Base-by-base conservation (phyloP, 2,329 filamentous ascomycete genomes). In the Ophiostoma triangulosporum region DNA sequence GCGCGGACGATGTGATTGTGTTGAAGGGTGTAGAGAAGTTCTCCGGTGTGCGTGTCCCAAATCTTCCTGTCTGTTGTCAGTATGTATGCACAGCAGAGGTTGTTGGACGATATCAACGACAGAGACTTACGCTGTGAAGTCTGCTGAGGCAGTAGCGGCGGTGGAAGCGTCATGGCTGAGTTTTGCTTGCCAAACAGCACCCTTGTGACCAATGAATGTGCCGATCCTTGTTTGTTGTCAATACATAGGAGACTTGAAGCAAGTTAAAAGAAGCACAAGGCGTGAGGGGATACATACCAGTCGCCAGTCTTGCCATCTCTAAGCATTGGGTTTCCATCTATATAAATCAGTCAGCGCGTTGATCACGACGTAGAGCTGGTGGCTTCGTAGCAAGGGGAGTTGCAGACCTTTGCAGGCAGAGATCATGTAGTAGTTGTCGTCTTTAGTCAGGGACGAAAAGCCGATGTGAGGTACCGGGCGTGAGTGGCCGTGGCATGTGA, bases 281-380 rank as follows among this genome's bases (percentile, higher is more conserved):
- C 35, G 4, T 6, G 8, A 17, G 24, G 43, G 20, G 24, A 9
- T 48, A 60, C 74, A 56, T 73, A 86, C 86, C 90, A 96, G 68
- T 96, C 90, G 56, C 93, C 93, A 48, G 91, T 98, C 57, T 94
- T 79, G 58, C 93, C 93, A 71, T 97, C 88, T 60, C 93, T 87
- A 62, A 98, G 84, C 90, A 97, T 97, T 50, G 93, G 93, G 67
- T 97, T 97, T 64, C 91, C 91, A 74, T 98, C 93, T 90, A 67
- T 90, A 67, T 14, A 9, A 15, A 26, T 20, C 6, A 29, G 17
- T 58, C 66, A 54, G 49, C 20, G 11, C 9, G 9, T 26, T 29
- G 22, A 12, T 22, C 11, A 5, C 17, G 26, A 11, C 54, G 66
- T 60, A 56, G 56, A 54, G 36, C 9, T 26, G 24, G 14, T n/a